These are phyloP conservation scores for Massarina eburnea DNA, from an alignment of 2,329 filamentous ascomycete genomes.

Conservation along the genomic window DNA sequence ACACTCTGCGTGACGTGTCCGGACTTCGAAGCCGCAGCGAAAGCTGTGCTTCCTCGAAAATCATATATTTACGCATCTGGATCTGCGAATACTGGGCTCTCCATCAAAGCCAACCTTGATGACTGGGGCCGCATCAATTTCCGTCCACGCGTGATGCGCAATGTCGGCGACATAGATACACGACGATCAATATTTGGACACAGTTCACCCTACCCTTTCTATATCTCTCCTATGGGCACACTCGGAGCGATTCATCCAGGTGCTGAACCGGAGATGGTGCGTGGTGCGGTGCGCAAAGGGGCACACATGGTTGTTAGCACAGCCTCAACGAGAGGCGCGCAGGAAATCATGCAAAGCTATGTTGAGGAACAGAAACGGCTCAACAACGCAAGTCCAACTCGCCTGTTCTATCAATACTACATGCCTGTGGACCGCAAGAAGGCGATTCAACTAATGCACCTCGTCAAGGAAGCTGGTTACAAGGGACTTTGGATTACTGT, in stretches of 20 bases:
- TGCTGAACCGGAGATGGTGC: slow-evolving; percentile 41
- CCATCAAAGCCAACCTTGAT: slow-evolving; percentile 33
- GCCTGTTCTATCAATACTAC: slow-evolving; percentile 41
- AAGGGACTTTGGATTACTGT: slow-evolving; percentile 42
- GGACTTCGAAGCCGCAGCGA: slow-evolving; percentile 38
- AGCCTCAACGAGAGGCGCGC: slow-evolving; percentile 32
- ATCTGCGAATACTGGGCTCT: slow-evolving; percentile 38
- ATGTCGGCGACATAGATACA: slow-evolving; percentile 37
- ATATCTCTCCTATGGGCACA: slow-evolving; percentile 43
- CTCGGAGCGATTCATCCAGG: slow-evolving; percentile 38
- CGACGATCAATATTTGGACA: slow-evolving; percentile 38
- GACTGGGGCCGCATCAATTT: slow-evolving; percentile 40
- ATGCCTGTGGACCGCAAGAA: slow-evolving; percentile 37
- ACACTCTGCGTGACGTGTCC: slow-evolving; percentile 32
- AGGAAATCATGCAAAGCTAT: slow-evolving; percentile 37
- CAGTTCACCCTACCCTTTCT: slow-evolving; percentile 39
- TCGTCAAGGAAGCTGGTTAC: slow-evolving; percentile 34
- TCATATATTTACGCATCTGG: slow-evolving; percentile 37
- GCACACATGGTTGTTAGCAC: slow-evolving; percentile 41
- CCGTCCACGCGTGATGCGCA: slow-evolving; percentile 39
- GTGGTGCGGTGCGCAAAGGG: slow-evolving; percentile 37
- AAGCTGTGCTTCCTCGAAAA: slow-evolving; percentile 34
- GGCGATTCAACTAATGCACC: slow-evolving; percentile 34
- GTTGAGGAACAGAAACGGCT: slow-evolving; percentile 26
- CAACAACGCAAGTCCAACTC: slow-evolving; percentile 28